phyloP scores from a whole-genome alignment of 177 flowering plant species.

The Vitis hybrid region DNA sequence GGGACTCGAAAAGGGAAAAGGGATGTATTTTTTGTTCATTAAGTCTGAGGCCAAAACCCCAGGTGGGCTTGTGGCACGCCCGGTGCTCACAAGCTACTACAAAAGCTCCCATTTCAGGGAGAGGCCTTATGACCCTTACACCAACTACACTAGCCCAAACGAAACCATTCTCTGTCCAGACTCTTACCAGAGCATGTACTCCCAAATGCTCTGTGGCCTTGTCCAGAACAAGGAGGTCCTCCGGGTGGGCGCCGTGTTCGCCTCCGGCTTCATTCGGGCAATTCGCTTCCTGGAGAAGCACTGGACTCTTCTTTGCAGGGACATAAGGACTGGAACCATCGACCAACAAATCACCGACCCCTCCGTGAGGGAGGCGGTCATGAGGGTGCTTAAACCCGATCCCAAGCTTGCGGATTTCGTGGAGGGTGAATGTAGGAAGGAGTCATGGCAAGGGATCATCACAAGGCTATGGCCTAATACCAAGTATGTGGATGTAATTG shows the following conservation, averaged over 20 bases:
- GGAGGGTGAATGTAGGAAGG: slow-evolving; percentile 60
- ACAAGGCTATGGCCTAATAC: slow-evolving; percentile 92
- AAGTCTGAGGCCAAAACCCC: slow-evolving; percentile 89
- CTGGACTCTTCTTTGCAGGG: slow-evolving; percentile 57
- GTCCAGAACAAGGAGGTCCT: slow-evolving; percentile 74
- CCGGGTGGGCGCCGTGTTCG: slow-evolving; percentile 93
- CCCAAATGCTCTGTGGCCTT: slow-evolving; percentile 89
- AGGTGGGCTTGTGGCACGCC: slow-evolving; percentile 77
- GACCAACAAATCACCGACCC: slow-evolving; percentile 68
- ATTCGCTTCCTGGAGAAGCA: slow-evolving; percentile 86
- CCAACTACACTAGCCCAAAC: slow-evolving; percentile 93
- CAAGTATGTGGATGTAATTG: slow-evolving; percentile 89
- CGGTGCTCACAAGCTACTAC: slow-evolving; percentile 91
- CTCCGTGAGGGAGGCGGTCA: slow-evolving; percentile 62
- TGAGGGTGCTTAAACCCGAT: slow-evolving; percentile 62
- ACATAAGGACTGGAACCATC: slow-evolving; percentile 66
- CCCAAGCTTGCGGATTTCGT: slow-evolving; percentile 77
- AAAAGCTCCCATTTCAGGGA: slow-evolving; percentile 75
- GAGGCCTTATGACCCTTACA: slow-evolving; percentile 81
- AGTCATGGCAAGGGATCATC: slow-evolving; percentile 92
- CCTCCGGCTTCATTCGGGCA: slow-evolving; percentile 91
- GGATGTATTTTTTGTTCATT: slow-evolving; percentile 88
- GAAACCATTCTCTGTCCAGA: slow-evolving; percentile 88
- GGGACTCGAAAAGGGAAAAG: slow-evolving; percentile 85
- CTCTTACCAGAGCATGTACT: slow-evolving; percentile 95